Evolutionary conservation across 208 protist genomes (phyloP).

Genomic region (Strigomonas culicis): DNA sequence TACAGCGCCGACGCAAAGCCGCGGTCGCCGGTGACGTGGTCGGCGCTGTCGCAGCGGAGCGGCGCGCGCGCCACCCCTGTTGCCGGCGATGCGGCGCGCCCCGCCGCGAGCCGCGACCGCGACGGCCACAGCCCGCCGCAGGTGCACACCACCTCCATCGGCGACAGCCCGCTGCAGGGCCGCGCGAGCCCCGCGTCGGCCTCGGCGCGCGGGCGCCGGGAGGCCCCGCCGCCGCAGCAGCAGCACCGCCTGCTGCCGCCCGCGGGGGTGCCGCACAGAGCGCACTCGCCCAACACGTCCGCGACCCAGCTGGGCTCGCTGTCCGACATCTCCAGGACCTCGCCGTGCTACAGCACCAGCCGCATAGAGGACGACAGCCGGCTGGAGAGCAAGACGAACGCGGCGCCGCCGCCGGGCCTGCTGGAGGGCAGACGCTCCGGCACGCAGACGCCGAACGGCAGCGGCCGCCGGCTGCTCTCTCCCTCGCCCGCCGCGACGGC

Average conservation of each 20-base stretch:
- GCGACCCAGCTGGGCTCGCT: slow-evolving; percentile 46
- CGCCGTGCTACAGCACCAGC: slow-evolving; percentile 55
- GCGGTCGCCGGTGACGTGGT: neutral
- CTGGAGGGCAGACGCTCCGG: neutral
- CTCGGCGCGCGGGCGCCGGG: neutral
- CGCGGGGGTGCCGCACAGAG: neutral
- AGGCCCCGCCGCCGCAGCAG: neutral
- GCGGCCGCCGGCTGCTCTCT: neutral
- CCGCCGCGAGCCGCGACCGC: neutral
- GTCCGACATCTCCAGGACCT: slow-evolving; percentile 61
- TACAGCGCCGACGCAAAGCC: slow-evolving; percentile 13
- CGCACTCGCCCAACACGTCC: slow-evolving; percentile 17
- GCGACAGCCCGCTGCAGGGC: neutral
- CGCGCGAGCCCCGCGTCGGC: neutral
- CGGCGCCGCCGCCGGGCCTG: neutral
- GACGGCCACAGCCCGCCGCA: slow-evolving; percentile 22
- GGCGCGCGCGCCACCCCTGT: neutral
- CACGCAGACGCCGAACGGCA: slow-evolving; percentile 28
- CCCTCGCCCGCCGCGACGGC: neutral
- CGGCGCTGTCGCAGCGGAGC: neutral
- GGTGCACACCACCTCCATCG: slow-evolving; percentile 25
- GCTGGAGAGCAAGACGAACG: slow-evolving; percentile 4
- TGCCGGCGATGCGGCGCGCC: neutral
- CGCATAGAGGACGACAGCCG: slow-evolving; percentile 14
- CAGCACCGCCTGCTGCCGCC: neutral